Conservation (phyloP, 1,139 yeast species). For the Suhomyces guaymorum region DNA sequence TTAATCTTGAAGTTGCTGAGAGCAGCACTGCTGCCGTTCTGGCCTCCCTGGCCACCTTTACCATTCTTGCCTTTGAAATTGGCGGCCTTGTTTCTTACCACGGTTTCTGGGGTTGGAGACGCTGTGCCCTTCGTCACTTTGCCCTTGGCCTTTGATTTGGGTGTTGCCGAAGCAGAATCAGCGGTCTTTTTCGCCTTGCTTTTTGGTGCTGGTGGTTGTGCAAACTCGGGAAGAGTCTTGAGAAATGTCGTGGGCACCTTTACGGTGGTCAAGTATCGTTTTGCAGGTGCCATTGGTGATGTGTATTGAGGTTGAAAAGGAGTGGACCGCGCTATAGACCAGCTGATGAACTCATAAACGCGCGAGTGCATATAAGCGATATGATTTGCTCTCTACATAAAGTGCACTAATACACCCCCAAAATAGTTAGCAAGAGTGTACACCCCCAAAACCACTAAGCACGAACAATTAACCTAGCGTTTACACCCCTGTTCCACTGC, state of each 20-base stretch:
- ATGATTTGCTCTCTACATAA: too few species aligned
- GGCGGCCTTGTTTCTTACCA: slow-evolving; percentile 8
- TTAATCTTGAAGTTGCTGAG: slow-evolving; percentile 34
- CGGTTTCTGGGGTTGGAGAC: slow-evolving; percentile 26
- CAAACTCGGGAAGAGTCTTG: slow-evolving; percentile 37
- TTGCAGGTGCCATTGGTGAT: slow-evolving; percentile 32
- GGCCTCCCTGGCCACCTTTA: slow-evolving; percentile 1
- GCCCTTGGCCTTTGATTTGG: slow-evolving; percentile 15
- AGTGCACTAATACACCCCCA: too few species aligned
- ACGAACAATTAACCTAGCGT: too few species aligned
- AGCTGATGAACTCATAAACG: too few species aligned
- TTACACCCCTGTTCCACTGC: too few species aligned
- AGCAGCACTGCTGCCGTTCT: slow-evolving; percentile 10
- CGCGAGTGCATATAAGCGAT: too few species aligned
- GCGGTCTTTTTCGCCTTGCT: slow-evolving; percentile 27
- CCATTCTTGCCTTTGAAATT: slow-evolving; percentile 10
- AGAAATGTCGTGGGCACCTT: slow-evolving; percentile 33
- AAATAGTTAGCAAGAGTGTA: too few species aligned
- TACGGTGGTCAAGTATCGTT: slow-evolving; percentile 36
- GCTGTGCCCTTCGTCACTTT: slow-evolving; percentile 12
- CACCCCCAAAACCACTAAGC: too few species aligned
- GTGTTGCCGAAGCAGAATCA: slow-evolving; percentile 14
- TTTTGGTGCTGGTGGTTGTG: slow-evolving; percentile 36
- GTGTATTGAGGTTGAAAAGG: too few species aligned
- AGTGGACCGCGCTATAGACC: too few species aligned